Evolutionary conservation across 495 filamentous ascomycete species (phyloP).

Genomic region (Neurospora hispaniola): DNA sequence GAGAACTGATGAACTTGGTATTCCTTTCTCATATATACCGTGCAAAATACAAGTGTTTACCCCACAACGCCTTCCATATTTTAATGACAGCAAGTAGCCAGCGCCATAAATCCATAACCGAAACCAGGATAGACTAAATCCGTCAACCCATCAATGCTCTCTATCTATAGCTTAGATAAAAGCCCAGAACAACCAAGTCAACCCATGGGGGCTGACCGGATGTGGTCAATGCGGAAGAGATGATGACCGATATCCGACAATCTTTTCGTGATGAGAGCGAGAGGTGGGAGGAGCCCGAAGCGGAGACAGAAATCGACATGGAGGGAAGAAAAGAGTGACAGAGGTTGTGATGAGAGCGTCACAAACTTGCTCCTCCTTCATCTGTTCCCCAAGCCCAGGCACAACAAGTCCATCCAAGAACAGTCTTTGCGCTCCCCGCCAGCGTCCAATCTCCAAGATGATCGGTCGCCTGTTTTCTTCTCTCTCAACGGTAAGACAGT

Average conservation of each 20-base stretch:
- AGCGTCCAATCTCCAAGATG: background rate
- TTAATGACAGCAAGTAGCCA: background rate
- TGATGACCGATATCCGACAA: background rate
- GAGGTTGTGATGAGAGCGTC: background rate
- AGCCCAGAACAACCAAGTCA: background rate
- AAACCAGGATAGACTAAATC: background rate
- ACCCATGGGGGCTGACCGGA: background rate
- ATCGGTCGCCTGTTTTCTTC: background rate
- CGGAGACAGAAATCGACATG: too few relatives aligned
- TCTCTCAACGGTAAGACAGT: background rate
- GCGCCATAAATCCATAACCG: background rate
- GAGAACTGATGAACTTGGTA: background rate
- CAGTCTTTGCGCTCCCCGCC: background rate
- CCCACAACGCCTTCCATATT: background rate
- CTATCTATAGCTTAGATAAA: background rate
- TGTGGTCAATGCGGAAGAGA: background rate
- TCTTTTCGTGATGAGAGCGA: too few relatives aligned
- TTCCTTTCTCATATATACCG: slow-evolving; percentile 1
- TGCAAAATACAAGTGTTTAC: background rate
- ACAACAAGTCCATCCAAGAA: background rate
- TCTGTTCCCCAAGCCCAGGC: background rate
- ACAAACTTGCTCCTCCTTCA: background rate
- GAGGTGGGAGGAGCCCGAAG: too few relatives aligned
- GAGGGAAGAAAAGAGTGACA: background rate
- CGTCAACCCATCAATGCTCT: background rate